These are phyloP conservation scores for Clarkia xantiana DNA, from an alignment of 345 rosid genomes.

Conservation along the genomic window DNA sequence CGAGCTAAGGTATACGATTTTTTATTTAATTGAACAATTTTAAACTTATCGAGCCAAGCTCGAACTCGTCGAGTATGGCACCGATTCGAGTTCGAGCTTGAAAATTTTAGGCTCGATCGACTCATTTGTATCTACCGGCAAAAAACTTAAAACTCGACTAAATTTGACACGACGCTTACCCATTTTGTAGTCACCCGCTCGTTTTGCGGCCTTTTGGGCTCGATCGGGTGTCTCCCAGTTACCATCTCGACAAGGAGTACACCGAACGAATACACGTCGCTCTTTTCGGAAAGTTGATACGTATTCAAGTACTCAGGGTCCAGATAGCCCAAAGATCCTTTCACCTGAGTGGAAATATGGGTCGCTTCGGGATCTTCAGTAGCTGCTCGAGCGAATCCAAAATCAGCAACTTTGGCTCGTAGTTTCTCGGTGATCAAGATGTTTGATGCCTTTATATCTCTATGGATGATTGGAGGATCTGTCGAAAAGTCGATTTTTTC, in stretches of 20 bases:
- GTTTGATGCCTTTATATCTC: constrained; percentile 83
- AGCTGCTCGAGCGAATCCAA: constrained; percentile 68
- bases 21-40: too few relatives aligned
- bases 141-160: too few relatives aligned
- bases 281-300: constrained; percentile 63
- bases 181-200: constrained; percentile 54
- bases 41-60: too few relatives aligned
- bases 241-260: constrained; percentile 64
- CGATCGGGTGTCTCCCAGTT: constrained; percentile 67
- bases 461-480: constrained; percentile 80
- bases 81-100: too few relatives aligned
- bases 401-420: constrained; percentile 85
- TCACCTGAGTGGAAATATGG: constrained; percentile 72
- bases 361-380: constrained; percentile 40
- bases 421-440: constrained; percentile 63
- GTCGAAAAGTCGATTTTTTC: too few relatives aligned
- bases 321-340: constrained; percentile 68
- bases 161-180: too few relatives aligned
- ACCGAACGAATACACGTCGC: constrained; percentile 81
- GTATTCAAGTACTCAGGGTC: constrained; percentile 80
- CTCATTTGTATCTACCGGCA: too few relatives aligned
- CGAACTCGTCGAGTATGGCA: too few relatives aligned
- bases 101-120: too few relatives aligned
- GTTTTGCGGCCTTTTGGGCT: constrained; percentile 27
- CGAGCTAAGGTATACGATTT: too few relatives aligned